Conservation (phyloP, 2,329 filamentous ascomycete species). For the Trichoderma arundinaceum region DNA sequence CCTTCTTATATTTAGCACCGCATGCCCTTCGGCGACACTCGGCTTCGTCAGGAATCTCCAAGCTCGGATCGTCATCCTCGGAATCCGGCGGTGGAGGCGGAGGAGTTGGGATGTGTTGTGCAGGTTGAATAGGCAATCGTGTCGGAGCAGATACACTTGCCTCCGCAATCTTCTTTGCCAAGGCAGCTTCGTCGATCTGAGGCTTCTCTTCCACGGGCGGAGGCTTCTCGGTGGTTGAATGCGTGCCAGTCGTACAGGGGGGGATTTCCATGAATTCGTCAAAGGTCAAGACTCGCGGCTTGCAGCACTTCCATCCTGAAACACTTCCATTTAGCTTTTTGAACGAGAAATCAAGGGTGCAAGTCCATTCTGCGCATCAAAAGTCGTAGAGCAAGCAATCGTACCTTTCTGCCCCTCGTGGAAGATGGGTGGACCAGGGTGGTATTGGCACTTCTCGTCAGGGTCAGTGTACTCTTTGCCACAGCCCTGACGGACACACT, state of each 20-base stretch:
- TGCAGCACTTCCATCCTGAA: slow-evolving; percentile 99
- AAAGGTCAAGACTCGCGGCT: slow-evolving; percentile 93
- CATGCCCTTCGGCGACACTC: slow-evolving; percentile 82
- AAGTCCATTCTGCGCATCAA: background rate
- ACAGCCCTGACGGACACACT: slow-evolving; percentile 96
- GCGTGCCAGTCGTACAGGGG: slow-evolving; percentile 90
- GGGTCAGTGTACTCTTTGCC: slow-evolving; percentile 84
- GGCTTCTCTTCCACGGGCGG: slow-evolving; percentile 66
- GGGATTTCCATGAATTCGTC: slow-evolving; percentile 95
- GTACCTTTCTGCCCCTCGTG: slow-evolving; percentile 98
- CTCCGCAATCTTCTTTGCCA: slow-evolving; percentile 58
- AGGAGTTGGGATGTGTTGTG: slow-evolving; percentile 55
- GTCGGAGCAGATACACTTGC: slow-evolving; percentile 49
- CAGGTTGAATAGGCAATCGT: slow-evolving; percentile 48
- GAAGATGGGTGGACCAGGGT: slow-evolving; percentile 91
- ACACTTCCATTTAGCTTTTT: background rate
- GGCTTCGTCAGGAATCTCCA: slow-evolving; percentile 74
- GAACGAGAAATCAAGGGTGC: background rate
- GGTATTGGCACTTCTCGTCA: slow-evolving; percentile 85
- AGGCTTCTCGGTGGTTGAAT: slow-evolving; percentile 81
- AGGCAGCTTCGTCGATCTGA: slow-evolving; percentile 49
- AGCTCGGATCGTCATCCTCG: slow-evolving; percentile 81
- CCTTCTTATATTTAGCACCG: slow-evolving; percentile 67
- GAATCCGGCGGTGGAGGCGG: slow-evolving; percentile 74
- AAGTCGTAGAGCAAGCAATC: background rate